A percentile compares a stretch with the other conserved stretches of the same genome.
Conservation (phyloP, 179 eudicot species). For the Patellifolia procumbens region DNA sequence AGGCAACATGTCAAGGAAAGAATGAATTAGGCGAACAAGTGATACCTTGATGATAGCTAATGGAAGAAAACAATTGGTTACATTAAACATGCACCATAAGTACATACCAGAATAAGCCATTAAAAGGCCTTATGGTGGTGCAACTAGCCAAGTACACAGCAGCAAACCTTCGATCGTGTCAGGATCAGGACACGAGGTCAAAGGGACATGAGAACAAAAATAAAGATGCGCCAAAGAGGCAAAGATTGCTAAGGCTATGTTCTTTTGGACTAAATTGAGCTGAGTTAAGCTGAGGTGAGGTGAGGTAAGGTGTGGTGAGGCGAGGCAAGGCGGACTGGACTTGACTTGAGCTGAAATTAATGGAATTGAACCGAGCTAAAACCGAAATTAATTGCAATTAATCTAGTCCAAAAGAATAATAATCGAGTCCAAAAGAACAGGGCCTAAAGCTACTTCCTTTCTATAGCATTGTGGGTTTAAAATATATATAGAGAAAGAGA, state of each 20-base stretch:
- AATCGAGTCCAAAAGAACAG: too few species aligned
- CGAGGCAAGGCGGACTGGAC: too few species aligned
- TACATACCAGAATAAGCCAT: not conserved
- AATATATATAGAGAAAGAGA: too few species aligned
- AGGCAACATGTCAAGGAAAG: not conserved
- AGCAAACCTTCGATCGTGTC: not conserved
- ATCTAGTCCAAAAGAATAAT: too few species aligned
- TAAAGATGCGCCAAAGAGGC: not conserved
- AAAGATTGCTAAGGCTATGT: not conserved
- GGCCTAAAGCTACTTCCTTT: too few species aligned
- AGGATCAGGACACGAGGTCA: too few species aligned
- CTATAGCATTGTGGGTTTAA: too few species aligned
- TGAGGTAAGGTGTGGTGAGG: too few species aligned
- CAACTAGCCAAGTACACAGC: conserved; percentile 7
- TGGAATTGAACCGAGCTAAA: too few species aligned
- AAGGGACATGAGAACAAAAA: not conserved
- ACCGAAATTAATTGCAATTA: not conserved
- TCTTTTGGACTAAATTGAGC: not conserved
- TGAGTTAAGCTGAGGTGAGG: too few species aligned
- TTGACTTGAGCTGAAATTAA: too few species aligned
- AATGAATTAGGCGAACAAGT: too few species aligned
- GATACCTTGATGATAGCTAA: not conserved
- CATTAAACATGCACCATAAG: not conserved
- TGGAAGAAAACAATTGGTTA: not conserved
- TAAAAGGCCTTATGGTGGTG: not conserved